Evolutionary conservation across 352 stramenopile species (phyloP).

Genomic region (Thraustotheca clavata): DNA sequence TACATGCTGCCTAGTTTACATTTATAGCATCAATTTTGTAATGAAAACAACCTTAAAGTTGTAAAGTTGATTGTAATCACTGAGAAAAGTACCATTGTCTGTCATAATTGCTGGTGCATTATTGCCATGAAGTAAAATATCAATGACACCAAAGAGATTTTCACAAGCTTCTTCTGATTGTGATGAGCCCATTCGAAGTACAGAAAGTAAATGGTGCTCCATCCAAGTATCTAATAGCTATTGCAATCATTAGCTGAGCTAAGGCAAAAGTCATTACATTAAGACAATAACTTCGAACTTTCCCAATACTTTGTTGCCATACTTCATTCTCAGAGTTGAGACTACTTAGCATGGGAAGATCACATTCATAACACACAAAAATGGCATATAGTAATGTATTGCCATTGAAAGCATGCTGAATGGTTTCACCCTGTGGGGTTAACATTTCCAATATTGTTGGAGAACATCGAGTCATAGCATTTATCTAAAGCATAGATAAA

Average conservation of each 20-base stretch:
- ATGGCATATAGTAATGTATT: conserved; percentile 38
- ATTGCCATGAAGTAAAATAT: conserved; percentile 51
- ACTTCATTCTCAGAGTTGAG: conserved; percentile 7
- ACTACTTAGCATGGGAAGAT: conserved; percentile 30
- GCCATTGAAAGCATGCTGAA: conserved; percentile 5
- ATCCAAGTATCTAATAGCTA: conserved; percentile 8
- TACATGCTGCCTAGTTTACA: conserved; percentile 33
- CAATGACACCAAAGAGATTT: conserved; percentile 43
- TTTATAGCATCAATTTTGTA: not conserved
- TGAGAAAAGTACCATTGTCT: conserved; percentile 62
- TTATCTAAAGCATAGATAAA: not conserved
- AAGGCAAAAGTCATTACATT: not conserved
- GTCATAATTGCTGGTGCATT: conserved; percentile 26
- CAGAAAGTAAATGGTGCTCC: not conserved
- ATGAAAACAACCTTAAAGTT: conserved; percentile 36
- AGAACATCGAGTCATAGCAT: not conserved
- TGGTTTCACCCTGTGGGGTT: not conserved
- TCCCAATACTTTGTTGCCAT: no score
- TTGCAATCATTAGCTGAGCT: not conserved
- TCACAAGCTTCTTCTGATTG: conserved; percentile 24
- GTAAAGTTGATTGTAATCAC: conserved; percentile 58
- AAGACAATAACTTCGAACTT: no score
- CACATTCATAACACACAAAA: conserved; percentile 47
- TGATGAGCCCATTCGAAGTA: not conserved
- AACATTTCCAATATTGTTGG: not conserved